These are phyloP conservation scores for Mortierella sp. DNA, from an alignment of 371 early-diverging fungal genomes.

Conservation along the genomic window DNA sequence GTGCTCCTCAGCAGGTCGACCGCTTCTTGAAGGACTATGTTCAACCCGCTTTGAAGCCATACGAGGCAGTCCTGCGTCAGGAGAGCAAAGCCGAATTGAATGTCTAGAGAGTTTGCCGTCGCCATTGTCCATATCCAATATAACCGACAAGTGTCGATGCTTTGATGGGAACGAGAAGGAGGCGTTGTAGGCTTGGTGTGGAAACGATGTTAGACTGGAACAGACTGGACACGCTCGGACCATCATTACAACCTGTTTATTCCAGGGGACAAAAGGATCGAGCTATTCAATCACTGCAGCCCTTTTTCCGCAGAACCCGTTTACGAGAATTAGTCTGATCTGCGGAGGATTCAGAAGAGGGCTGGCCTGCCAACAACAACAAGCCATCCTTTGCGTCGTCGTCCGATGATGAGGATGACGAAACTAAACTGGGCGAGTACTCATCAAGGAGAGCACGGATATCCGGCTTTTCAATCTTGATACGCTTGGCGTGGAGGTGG, in stretches of 20 bases:
- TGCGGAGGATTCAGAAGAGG: not conserved
- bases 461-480: constrained; percentile 23
- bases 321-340: not conserved
- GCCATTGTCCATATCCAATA: too few relatives aligned
- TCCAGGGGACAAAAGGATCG: not conserved
- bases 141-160: too few relatives aligned
- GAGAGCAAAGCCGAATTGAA: constrained; percentile 68
- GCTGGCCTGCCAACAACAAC: constrained; percentile 28
- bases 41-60: constrained; percentile 86
- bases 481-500: constrained; percentile 23
- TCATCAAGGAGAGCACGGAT: constrained; percentile 11
- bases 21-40: constrained; percentile 87
- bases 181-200: too few relatives aligned
- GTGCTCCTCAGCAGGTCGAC: constrained; percentile 95
- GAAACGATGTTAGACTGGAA: too few relatives aligned
- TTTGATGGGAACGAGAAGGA: too few relatives aligned
- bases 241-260: not conserved
- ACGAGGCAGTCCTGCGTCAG: constrained; percentile 63
- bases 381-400: constrained; percentile 50
- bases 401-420: constrained; percentile 32
- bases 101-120: too few relatives aligned
- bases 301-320: constrained; percentile 7
- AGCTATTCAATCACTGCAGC: not conserved
- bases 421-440: not conserved
- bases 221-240: too few relatives aligned